Conservation (phyloP, 306 rosid genomes). For the Castanospermum australe region DNA sequence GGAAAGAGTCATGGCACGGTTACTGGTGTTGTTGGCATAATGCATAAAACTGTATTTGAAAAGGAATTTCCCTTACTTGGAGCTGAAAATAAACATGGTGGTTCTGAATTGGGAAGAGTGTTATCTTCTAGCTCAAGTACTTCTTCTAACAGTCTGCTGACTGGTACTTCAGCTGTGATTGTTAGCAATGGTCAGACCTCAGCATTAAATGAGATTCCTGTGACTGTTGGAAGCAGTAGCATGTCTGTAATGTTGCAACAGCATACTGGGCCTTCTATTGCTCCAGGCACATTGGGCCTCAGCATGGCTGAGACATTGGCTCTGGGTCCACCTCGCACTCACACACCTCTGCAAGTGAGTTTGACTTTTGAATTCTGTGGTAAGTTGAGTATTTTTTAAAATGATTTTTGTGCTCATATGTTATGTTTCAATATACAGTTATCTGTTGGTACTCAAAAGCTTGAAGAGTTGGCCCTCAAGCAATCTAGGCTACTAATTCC, state of each 20-base stretch:
- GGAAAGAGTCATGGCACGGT: not conserved
- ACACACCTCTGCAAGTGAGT: constrained; percentile 34
- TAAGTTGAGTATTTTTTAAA: not conserved
- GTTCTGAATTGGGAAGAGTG: constrained; percentile 11
- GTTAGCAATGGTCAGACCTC: constrained; percentile 7
- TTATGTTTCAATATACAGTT: constrained; percentile 26
- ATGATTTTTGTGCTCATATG: not conserved
- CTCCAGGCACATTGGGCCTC: constrained; percentile 9
- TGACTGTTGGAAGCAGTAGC: constrained; percentile 23
- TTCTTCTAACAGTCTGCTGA: not conserved
- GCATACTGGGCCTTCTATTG: constrained; percentile 17
- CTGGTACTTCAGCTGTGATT: not conserved
- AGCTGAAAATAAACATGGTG: not conserved
- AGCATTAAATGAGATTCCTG: constrained; percentile 10
- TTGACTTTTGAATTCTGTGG: not conserved
- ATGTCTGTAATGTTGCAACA: not conserved
- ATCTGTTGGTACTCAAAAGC: constrained; percentile 24
- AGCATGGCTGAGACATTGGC: constrained; percentile 42
- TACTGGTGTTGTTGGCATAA: not conserved
- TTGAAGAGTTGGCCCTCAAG: constrained; percentile 38
- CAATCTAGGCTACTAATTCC: constrained; percentile 42
- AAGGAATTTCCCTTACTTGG: constrained; percentile 28
- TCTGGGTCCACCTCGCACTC: constrained; percentile 21
- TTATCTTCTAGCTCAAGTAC: constrained; percentile 10
- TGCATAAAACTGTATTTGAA: constrained; percentile 4